Conservation (phyloP, 1,284 basidiomycete species). For the Stygiomarasmius scandens region DNA sequence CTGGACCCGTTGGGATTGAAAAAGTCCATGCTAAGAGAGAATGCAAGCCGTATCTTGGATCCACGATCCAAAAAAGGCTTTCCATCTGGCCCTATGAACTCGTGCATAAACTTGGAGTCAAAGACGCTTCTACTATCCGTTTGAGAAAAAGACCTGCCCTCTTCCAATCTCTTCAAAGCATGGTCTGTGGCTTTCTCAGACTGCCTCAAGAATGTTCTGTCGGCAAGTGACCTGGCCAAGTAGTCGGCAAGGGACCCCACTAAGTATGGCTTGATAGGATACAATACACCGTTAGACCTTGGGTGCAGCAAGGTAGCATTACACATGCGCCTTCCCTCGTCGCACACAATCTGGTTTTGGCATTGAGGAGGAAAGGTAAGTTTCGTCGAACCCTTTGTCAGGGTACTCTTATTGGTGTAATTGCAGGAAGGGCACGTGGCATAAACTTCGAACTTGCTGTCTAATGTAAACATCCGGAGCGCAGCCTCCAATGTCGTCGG, state of each 20-base stretch:
- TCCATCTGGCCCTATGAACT: constrained; percentile 7
- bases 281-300: too few species aligned
- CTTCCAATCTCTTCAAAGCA: not conserved
- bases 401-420: too few species aligned
- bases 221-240: constrained; percentile 1
- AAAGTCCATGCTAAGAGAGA: constrained; percentile 9
- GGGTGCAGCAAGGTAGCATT: too few species aligned
- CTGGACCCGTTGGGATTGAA: constrained; percentile 9
- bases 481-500: too few species aligned
- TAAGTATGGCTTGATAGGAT: constrained; percentile 5
- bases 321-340: too few species aligned
- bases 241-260: constrained; percentile 1
- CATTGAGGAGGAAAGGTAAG: too few species aligned
- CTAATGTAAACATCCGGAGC: too few species aligned
- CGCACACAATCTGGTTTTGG: too few species aligned
- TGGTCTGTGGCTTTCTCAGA: not conserved
- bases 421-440: too few species aligned
- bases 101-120: not conserved
- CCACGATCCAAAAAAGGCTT: constrained; percentile 8
- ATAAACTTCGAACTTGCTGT: too few species aligned
- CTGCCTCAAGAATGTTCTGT: not conserved
- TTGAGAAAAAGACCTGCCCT: not conserved
- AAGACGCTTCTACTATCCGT: not conserved
- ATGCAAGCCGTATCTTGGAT: not conserved
- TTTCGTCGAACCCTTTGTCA: too few species aligned